Evolutionary conservation across 2,329 filamentous ascomycete genomes (phyloP), one percentile per base, ranked within the genome.

Genomic region (Sclerotinia borealis): DNA sequence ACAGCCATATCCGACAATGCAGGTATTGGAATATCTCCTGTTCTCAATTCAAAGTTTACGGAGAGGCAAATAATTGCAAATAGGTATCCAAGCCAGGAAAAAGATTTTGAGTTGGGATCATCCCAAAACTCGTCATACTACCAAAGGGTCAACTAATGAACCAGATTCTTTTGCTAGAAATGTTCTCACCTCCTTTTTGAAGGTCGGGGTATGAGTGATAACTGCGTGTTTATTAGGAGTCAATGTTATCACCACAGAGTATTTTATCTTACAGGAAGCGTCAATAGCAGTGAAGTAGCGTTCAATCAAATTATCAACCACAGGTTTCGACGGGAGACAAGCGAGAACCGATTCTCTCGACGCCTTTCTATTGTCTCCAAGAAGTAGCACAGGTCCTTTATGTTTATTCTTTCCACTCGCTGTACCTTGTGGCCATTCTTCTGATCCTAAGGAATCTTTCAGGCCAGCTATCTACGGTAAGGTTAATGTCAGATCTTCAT

Each of bases 391-490:
- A n/a, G 68, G 69, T 19, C 68, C 66, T 19, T 41, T 37, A 13
- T 54, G 22, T 48, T 43, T 47, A 13, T 49, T 25, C 36, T 34
- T n/a, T 3, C 31, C 10, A 13, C 22, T 41, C n/a, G 61, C 36
- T 37, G 7, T 37, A 5, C 61, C 49, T 50, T 49, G 45, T 48
- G 39, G 27, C 54, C 52, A 29, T 37, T 48, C 61, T 3, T 63
- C 48, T 5, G 43, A 43, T 19, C 25, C 78, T 72, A 84, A 79
- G 69, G 84, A 83, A 67, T 83, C 85, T 71, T 85, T 85, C 27
- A 85, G 73, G 47, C 84, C 82, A 66, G 85, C 80, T 50, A 86
- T 85, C 74, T 84, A 82, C 67, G 84, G 81, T 10, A 85, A 72
- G 19, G 22, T 7, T 47, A 15, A 27, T 29, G 19, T 49, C 22